Conservation (phyloP, 176 grass and related monocot species). For the Oropetium thomaeum region DNA sequence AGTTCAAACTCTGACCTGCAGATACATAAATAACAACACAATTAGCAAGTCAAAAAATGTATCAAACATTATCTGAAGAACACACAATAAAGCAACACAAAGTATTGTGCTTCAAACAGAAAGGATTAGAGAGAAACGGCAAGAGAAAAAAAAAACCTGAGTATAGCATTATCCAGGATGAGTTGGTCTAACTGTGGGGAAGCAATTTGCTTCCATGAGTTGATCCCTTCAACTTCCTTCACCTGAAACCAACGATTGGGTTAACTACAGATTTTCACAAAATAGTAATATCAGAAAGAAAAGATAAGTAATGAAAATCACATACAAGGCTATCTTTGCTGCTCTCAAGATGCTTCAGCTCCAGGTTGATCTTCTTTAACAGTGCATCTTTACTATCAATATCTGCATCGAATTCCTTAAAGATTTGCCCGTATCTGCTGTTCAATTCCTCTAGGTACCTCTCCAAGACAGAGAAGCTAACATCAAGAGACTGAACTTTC, state of each 20-base stretch:
- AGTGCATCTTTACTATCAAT: conserved; percentile 66
- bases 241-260: conserved; percentile 51
- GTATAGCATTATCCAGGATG: conserved; percentile 46
- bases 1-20: conserved; percentile 70
- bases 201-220: conserved; percentile 67
- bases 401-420: conserved; percentile 92
- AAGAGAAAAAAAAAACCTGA: conserved; percentile 54
- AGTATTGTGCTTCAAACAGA: neutral
- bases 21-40: conserved; percentile 14
- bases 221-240: conserved; percentile 58
- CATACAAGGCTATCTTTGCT: conserved; percentile 63
- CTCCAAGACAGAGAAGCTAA: conserved; percentile 93
- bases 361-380: conserved; percentile 62
- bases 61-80: neutral
- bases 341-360: conserved; percentile 67
- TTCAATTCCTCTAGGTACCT: conserved; percentile 90
- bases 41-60: conserved; percentile 14
- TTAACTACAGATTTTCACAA: conserved; percentile 5
- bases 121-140: neutral
- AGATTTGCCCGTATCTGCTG: conserved; percentile 91
- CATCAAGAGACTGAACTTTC: conserved; percentile 95
- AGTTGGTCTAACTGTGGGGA: conserved; percentile 72
- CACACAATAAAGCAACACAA: neutral
- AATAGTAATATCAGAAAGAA: conserved; percentile 9
- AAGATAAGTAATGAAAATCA: conserved; percentile 18